Conservation (phyloP, 179 eudicot genomes). For the Drosera spatulata region DNA sequence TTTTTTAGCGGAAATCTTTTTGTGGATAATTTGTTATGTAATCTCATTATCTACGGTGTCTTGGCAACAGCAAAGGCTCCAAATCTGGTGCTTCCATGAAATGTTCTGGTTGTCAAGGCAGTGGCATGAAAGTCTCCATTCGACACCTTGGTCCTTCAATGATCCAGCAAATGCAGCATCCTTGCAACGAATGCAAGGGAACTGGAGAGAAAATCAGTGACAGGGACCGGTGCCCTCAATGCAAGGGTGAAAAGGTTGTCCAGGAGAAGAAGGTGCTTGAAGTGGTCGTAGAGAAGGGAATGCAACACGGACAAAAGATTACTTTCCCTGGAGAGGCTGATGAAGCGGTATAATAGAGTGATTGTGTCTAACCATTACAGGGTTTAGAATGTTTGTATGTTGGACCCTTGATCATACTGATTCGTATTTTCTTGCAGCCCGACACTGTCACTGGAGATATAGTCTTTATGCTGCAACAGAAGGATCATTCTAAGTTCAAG, state of each 20-base stretch:
- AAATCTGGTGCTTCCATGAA: slow-evolving; percentile 60
- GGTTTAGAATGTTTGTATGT: background rate
- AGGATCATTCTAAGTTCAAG: slow-evolving; percentile 48
- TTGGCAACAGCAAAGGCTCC: slow-evolving; percentile 40
- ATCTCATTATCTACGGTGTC: no score
- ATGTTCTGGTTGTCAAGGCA: slow-evolving; percentile 51
- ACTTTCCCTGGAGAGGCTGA: slow-evolving; percentile 61
- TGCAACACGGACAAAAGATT: slow-evolving; percentile 53
- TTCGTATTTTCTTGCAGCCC: slow-evolving; percentile 22
- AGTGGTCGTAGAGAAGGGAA: slow-evolving; percentile 54
- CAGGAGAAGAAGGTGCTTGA: slow-evolving; percentile 59
- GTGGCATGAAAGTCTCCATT: slow-evolving; percentile 48
- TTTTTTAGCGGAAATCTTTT: no score
- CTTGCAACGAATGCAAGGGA: slow-evolving; percentile 61
- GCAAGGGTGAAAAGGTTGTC: slow-evolving; percentile 55
- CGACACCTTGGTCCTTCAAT: slow-evolving; percentile 60
- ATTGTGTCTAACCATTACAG: background rate
- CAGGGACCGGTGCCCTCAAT: slow-evolving; percentile 41
- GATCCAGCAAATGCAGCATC: slow-evolving; percentile 7
- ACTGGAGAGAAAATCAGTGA: slow-evolving; percentile 54
- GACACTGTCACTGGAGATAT: slow-evolving; percentile 42
- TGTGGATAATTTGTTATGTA: no score
- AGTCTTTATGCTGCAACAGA: slow-evolving; percentile 44
- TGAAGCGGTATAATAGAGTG: slow-evolving; percentile 26
- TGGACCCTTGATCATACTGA: background rate